Evolutionary conservation across 129 eudicot species (phyloP).

Genomic region (Flaveria ramosissima): DNA sequence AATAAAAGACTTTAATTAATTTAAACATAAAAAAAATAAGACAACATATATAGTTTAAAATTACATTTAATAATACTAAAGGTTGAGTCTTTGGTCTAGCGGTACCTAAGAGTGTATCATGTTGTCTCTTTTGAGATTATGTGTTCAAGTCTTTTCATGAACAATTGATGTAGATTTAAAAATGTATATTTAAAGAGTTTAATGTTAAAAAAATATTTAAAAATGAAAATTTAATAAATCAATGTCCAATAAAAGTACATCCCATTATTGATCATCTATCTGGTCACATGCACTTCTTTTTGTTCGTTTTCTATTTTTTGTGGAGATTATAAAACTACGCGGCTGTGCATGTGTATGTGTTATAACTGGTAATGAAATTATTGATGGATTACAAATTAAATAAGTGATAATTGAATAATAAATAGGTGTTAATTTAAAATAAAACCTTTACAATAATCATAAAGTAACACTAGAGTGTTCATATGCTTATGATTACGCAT

Average conservation of each 20-base stretch:
- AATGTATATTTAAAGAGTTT: no score
- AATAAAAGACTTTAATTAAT: no score
- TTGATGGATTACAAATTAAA: not conserved
- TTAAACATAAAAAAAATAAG: no score
- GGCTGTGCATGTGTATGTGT: slow-evolving; percentile 22
- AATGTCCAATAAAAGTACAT: slow-evolving; percentile 9
- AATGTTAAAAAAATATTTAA: not conserved
- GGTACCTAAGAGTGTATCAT: no score
- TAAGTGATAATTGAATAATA: not conserved
- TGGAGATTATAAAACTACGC: slow-evolving; percentile 18
- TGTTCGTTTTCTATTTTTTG: slow-evolving; percentile 20
- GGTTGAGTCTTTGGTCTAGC: no score
- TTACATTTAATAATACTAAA: no score
- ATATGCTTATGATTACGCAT: not conserved
- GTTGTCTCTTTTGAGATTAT: no score
- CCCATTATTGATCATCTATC: slow-evolving; percentile 19
- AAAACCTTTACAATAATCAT: not conserved
- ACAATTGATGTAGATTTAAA: no score
- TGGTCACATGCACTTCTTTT: slow-evolving; percentile 33
- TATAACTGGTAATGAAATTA: slow-evolving; percentile 15
- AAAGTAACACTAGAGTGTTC: not conserved
- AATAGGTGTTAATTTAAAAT: not conserved
- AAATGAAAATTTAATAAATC: not conserved
- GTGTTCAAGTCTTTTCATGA: no score
- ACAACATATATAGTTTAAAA: no score